These are phyloP conservation scores for Komagataella populi DNA, from an alignment of 805 yeast genomes.

Conservation along the genomic window DNA sequence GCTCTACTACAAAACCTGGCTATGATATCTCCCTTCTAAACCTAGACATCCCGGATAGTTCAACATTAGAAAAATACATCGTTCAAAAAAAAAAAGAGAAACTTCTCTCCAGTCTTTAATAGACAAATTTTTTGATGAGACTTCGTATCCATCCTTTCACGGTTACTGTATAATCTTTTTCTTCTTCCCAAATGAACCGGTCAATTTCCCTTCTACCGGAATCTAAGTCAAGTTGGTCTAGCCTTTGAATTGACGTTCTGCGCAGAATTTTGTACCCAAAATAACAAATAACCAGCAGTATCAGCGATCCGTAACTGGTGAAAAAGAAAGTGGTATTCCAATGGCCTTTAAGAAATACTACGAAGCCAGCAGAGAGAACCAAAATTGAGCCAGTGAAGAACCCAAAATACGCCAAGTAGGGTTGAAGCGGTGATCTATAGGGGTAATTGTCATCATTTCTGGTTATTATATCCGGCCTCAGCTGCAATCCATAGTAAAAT, in stretches of 20 bases:
- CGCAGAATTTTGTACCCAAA: conserved; percentile 37
- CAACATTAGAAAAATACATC: neutral
- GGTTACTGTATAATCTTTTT: conserved; percentile 14
- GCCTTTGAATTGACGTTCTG: conserved; percentile 50
- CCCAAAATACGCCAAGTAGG: conserved; percentile 37
- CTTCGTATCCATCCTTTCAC: neutral
- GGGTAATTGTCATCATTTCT: conserved; percentile 44
- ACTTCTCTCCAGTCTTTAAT: neutral
- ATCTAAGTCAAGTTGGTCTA: conserved; percentile 70
- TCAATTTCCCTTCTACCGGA: conserved; percentile 79
- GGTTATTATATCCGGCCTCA: conserved; percentile 40
- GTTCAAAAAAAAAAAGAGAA: neutral
- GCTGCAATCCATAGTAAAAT: conserved; percentile 38
- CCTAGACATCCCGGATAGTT: neutral
- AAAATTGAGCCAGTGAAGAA: conserved; percentile 25
- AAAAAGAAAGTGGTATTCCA: conserved; percentile 39
- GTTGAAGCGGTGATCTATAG: conserved; percentile 41
- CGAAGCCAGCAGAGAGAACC: conserved; percentile 34
- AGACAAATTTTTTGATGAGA: neutral
- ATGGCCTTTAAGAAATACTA: conserved; percentile 30
- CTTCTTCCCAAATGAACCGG: conserved; percentile 71
- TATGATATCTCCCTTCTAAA: neutral
- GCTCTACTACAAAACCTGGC: neutral
- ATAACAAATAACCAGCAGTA: conserved; percentile 30
- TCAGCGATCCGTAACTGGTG: conserved; percentile 38